A percentile compares a stretch with the other conserved stretches of the same genome.
These are phyloP conservation scores for Xylaria arbuscula DNA, from an alignment of 2,329 filamentous ascomycete species.

Conservation along the genomic window DNA sequence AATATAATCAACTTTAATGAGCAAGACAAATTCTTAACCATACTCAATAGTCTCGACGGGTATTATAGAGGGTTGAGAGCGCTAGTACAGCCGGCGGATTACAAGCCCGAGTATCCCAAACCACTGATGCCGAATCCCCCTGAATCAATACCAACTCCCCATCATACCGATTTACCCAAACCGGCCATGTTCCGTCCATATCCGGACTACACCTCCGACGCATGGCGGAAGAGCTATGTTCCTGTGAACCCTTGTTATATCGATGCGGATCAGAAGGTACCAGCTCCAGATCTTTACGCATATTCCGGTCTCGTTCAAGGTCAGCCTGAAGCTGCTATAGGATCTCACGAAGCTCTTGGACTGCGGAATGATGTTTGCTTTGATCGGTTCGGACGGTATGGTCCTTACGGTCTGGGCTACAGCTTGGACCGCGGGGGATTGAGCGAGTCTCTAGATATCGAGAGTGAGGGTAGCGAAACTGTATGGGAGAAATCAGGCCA, in stretches of 20 bases:
- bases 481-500: slow-evolving; percentile 67
- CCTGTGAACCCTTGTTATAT: slow-evolving; percentile 71
- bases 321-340: slow-evolving; percentile 81
- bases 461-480: slow-evolving; percentile 72
- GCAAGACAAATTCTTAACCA: slow-evolving; percentile 31
- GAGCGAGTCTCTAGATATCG: slow-evolving; percentile 77
- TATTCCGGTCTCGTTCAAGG: slow-evolving; percentile 78
- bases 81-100: slow-evolving; percentile 71
- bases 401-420: slow-evolving; percentile 89
- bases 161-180: slow-evolving; percentile 55
- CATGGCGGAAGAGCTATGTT: slow-evolving; percentile 65
- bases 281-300: slow-evolving; percentile 71
- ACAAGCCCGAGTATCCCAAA: slow-evolving; percentile 79
- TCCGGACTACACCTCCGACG: slow-evolving; percentile 67
- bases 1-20: not conserved
- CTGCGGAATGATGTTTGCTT: slow-evolving; percentile 85
- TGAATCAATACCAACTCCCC: slow-evolving; percentile 43
- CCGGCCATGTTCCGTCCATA: slow-evolving; percentile 74
- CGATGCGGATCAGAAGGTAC: slow-evolving; percentile 67
- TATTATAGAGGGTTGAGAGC: slow-evolving; percentile 84
- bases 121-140: slow-evolving; percentile 28
- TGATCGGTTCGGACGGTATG: slow-evolving; percentile 85
- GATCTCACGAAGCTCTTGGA: slow-evolving; percentile 79
- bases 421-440: slow-evolving; percentile 76
- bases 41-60: slow-evolving; percentile 72